Conservation (phyloP, 2,329 filamentous ascomycete genomes). For the Aspergillus sergii region DNA sequence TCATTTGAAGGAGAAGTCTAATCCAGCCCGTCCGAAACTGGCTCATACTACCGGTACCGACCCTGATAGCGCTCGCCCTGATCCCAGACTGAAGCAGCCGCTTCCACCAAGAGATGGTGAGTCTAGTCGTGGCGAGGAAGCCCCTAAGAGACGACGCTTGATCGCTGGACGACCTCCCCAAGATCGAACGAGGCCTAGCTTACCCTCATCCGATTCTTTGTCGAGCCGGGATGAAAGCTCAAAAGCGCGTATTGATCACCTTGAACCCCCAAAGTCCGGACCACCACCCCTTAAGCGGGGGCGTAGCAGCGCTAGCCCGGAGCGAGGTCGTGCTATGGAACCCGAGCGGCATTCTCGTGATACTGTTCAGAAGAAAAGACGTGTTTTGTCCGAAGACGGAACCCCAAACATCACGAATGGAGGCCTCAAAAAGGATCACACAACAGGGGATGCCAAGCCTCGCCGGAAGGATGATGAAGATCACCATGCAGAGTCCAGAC, state of each 20-base stretch:
- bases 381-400: constrained; percentile 44
- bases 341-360: constrained; percentile 34
- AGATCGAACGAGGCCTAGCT: constrained; percentile 39
- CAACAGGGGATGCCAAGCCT: constrained; percentile 24
- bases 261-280: constrained; percentile 28
- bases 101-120: constrained; percentile 35
- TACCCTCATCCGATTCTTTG: constrained; percentile 44
- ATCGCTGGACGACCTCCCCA: constrained; percentile 46
- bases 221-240: constrained; percentile 41
- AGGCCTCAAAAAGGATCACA: constrained; percentile 29
- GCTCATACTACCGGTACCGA: constrained; percentile 33
- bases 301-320: constrained; percentile 46
- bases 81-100: constrained; percentile 32
- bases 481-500: constrained; percentile 21
- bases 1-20: constrained; percentile 30
- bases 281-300: constrained; percentile 40
- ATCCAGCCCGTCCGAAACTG: constrained; percentile 26
- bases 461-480: constrained; percentile 22
- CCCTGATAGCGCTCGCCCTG: constrained; percentile 32
- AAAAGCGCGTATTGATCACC: constrained; percentile 34
- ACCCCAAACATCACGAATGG: constrained; percentile 34
- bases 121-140: constrained; percentile 36
- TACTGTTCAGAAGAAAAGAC: constrained; percentile 46
- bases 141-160: constrained; percentile 41
- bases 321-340: constrained; percentile 22